Evolutionary conservation across 2,329 filamentous ascomycete genomes (phyloP).

Genomic region (Fusarium napiforme): DNA sequence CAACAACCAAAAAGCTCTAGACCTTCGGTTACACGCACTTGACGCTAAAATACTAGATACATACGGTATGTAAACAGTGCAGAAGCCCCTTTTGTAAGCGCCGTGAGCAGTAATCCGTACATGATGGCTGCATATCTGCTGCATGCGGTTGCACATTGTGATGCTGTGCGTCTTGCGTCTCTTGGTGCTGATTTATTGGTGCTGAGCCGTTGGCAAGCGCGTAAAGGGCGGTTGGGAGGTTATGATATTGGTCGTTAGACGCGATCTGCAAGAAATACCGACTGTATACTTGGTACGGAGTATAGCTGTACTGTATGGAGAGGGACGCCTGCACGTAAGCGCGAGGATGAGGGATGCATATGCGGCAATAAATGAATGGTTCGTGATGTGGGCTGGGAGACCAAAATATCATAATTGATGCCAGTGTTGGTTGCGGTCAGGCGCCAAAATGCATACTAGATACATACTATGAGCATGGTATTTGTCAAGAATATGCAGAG

Average conservation of each 20-base stretch:
- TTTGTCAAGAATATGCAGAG: not conserved
- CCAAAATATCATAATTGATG: not conserved
- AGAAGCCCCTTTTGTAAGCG: constrained; percentile 20
- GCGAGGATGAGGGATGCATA: constrained; percentile 22
- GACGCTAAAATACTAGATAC: constrained; percentile 2
- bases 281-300: not conserved
- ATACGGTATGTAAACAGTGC: not conserved
- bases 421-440: not conserved
- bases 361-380: not conserved
- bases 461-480: not conserved
- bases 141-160: constrained; percentile 15
- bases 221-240: constrained; percentile 32
- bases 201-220: constrained; percentile 29
- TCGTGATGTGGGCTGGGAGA: not conserved
- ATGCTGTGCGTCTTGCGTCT: constrained; percentile 6
- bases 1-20: constrained; percentile 16
- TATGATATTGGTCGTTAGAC: constrained; percentile 28
- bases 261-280: constrained; percentile 23
- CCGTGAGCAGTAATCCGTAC: not conserved
- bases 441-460: constrained; percentile 13
- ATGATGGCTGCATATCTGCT: constrained; percentile 23
- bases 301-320: not conserved
- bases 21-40: constrained; percentile 17
- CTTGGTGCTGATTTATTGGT: constrained; percentile 12
- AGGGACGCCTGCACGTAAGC: constrained; percentile 15